Evolutionary conservation across 306 rosid genomes (phyloP).

Genomic region (Abrus pulchellus): DNA sequence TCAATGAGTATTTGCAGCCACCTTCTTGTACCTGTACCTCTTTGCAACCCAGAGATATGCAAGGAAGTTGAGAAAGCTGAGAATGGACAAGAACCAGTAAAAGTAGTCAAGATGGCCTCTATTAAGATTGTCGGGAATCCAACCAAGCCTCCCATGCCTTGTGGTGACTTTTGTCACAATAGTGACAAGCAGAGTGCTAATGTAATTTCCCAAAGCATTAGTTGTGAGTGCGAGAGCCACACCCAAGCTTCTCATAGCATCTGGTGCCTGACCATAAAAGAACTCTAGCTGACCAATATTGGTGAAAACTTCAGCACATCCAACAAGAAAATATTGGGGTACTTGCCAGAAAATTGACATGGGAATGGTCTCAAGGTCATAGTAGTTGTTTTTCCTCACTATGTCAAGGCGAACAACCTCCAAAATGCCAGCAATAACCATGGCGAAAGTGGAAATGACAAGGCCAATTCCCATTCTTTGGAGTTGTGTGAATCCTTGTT

Average conservation of each 20-base stretch:
- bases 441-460: conserved; percentile 65
- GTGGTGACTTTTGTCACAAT: conserved; percentile 71
- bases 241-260: conserved; percentile 87
- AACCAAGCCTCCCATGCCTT: conserved; percentile 70
- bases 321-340: conserved; percentile 81
- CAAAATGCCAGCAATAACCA: conserved; percentile 76
- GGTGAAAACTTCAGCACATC: conserved; percentile 84
- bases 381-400: conserved; percentile 62
- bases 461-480: conserved; percentile 91
- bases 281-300: conserved; percentile 76
- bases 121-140: conserved; percentile 88
- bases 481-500: conserved; percentile 79
- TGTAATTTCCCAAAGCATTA: conserved; percentile 71
- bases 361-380: conserved; percentile 66
- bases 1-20: conserved; percentile 34
- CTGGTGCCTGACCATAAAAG: conserved; percentile 85
- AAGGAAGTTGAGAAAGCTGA: conserved; percentile 70
- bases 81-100: conserved; percentile 74
- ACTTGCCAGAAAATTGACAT: conserved; percentile 92
- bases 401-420: conserved; percentile 67
- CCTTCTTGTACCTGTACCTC: conserved; percentile 73
- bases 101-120: conserved; percentile 88
- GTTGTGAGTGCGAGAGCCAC: conserved; percentile 84
- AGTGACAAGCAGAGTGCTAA: conserved; percentile 76
- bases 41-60: conserved; percentile 68